These are phyloP conservation scores for Durio zibethinus DNA, from an alignment of 345 rosid species.

Conservation along the genomic window DNA sequence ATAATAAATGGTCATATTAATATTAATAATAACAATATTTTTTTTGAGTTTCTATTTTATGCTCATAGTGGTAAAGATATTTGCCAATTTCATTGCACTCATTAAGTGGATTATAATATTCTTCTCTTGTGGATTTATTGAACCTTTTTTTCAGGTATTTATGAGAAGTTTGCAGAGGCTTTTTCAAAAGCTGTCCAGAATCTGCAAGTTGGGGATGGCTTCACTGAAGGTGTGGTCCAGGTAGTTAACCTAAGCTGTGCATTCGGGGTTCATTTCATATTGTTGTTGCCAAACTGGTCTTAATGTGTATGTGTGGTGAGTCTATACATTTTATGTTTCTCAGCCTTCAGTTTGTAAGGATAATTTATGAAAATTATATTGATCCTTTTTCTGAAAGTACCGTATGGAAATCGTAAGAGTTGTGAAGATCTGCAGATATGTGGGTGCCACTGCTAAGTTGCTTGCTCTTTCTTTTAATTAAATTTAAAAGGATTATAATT, in stretches of 20 bases:
- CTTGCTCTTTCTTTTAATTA: not conserved
- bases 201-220: conserved; percentile 95
- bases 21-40: not conserved
- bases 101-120: not conserved
- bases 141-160: conserved; percentile 60
- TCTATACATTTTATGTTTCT: not conserved
- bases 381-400: not conserved
- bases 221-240: conserved; percentile 71
- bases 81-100: not conserved
- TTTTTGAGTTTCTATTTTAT: not conserved
- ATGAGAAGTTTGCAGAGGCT: conserved; percentile 81
- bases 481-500: conserved; percentile 6
- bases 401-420: not conserved
- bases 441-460: conserved; percentile 2
- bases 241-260: conserved; percentile 27
- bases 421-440: not conserved
- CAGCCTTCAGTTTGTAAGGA: not conserved
- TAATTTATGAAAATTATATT: not conserved
- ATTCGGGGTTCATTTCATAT: not conserved
- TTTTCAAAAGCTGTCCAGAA: conserved; percentile 83
- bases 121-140: not conserved
- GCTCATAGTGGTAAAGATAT: not conserved
- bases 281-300: not conserved
- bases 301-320: not conserved
- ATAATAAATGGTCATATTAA: not conserved